Conservation (phyloP, 1,139 yeast species). For the Meyerozyma athensensis region DNA sequence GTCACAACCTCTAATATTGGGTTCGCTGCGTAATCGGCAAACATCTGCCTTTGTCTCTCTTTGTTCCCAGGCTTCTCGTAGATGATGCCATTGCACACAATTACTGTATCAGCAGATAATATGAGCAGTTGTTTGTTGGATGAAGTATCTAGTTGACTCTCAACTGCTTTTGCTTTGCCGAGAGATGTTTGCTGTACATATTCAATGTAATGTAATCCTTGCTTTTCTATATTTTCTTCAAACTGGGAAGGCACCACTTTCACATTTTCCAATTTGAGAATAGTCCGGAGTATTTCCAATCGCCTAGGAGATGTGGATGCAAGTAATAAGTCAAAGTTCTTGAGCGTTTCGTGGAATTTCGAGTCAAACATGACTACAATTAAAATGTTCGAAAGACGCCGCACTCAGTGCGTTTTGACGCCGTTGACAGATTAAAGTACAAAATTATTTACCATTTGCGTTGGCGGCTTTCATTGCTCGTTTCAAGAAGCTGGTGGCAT, state of each 20-base stretch:
- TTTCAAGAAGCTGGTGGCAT: slow-evolving; percentile 19
- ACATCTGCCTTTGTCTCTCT: slow-evolving; percentile 41
- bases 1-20: slow-evolving; percentile 58
- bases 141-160: slow-evolving; percentile 28
- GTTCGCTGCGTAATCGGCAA: slow-evolving; percentile 38
- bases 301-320: slow-evolving; percentile 89
- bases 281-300: slow-evolving; percentile 52
- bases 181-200: slow-evolving; percentile 72
- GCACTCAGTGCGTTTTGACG: not conserved
- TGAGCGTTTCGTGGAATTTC: slow-evolving; percentile 16
- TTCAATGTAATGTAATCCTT: slow-evolving; percentile 41
- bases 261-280: slow-evolving; percentile 55
- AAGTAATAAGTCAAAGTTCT: slow-evolving; percentile 42
- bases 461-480: slow-evolving; percentile 26
- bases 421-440: not conserved
- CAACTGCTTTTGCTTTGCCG: slow-evolving; percentile 54
- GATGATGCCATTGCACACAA: slow-evolving; percentile 55
- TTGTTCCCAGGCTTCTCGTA: slow-evolving; percentile 71
- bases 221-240: slow-evolving; percentile 68
- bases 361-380: not conserved
- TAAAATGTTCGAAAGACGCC: not conserved
- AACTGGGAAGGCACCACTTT: slow-evolving; percentile 54
- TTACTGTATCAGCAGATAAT: slow-evolving; percentile 78
- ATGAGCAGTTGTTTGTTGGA: slow-evolving; percentile 8
- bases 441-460: not conserved